Conservation (phyloP, 2,329 filamentous ascomycete genomes). For the Tolypocladium album region DNA sequence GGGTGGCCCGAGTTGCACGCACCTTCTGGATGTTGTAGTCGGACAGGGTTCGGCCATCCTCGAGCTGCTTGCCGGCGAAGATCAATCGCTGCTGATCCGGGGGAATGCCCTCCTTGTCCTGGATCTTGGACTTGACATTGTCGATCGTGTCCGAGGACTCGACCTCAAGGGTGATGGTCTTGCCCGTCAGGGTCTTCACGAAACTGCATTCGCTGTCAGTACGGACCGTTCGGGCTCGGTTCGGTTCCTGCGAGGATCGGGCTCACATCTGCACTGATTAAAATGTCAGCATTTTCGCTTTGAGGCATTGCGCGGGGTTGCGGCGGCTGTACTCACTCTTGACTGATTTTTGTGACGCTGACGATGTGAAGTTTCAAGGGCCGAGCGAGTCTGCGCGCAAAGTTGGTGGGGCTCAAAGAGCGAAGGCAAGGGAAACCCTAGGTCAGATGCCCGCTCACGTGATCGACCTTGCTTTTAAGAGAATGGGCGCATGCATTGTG, state of each 20-base stretch:
- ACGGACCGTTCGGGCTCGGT: conserved; percentile 11
- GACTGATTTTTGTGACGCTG: conserved; percentile 40
- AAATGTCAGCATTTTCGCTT: conserved; percentile 34
- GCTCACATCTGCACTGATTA: conserved; percentile 80
- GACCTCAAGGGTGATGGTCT: conserved; percentile 99
- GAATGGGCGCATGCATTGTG: not conserved
- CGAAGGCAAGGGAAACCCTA: conserved; percentile 24
- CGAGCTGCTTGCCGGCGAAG: conserved; percentile 98
- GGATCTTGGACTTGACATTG: conserved; percentile 99
- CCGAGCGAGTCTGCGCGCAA: conserved; percentile 24
- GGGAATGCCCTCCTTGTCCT: conserved; percentile 98
- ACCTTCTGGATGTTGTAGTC: conserved; percentile 99
- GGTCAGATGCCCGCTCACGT: conserved; percentile 21
- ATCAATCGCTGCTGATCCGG: conserved; percentile 98
- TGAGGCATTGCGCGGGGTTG: not conserved
- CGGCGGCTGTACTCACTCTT: conserved; percentile 42
- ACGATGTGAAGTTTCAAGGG: conserved; percentile 28
- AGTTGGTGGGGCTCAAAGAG: conserved; percentile 31
- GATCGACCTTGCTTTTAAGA: not conserved
- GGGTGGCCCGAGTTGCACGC: conserved; percentile 22
- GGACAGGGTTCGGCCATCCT: conserved; percentile 91
- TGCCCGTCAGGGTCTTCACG: conserved; percentile 99
- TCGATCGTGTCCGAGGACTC: conserved; percentile 99
- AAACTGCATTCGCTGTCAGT: conserved; percentile 53
- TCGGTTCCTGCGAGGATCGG: conserved; percentile 12